Evolutionary conservation across 139 green algal genomes (phyloP).

Genomic region (Spirogloea muscicola): DNA sequence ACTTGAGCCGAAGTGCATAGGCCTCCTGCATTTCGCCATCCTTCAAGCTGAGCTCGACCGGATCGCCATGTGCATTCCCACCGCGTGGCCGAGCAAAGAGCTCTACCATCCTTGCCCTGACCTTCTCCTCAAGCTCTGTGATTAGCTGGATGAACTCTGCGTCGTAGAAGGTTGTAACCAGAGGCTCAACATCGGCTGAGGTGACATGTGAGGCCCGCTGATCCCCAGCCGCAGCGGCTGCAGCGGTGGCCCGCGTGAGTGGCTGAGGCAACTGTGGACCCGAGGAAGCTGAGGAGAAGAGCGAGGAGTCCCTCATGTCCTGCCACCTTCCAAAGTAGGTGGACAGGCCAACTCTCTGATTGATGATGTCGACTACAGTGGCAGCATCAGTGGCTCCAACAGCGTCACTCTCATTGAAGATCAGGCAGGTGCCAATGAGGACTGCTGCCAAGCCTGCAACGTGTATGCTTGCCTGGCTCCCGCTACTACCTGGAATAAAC

Average conservation of each 20-base stretch:
- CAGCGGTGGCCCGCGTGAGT: conserved; percentile 52
- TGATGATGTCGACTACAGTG: conserved; percentile 59
- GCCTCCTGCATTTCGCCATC: conserved; percentile 48
- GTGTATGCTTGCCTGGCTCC: conserved; percentile 23
- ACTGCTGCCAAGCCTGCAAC: conserved; percentile 61
- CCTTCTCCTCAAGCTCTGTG: conserved; percentile 4
- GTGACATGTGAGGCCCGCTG: not conserved
- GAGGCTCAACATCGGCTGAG: not conserved
- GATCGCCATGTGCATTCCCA: not conserved
- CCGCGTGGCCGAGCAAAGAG: conserved; percentile 27
- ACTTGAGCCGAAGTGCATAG: conserved; percentile 23
- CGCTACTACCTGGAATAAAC: too few species aligned
- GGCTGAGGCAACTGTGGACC: conserved; percentile 32
- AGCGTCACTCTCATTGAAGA: conserved; percentile 43
- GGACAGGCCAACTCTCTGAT: conserved; percentile 50
- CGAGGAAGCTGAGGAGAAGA: conserved; percentile 37
- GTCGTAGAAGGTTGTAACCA: conserved; percentile 31
- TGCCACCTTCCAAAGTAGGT: conserved; percentile 54
- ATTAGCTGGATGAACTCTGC: conserved; percentile 20
- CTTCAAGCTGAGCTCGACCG: not conserved
- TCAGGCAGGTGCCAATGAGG: conserved; percentile 65
- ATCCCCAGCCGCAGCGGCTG: conserved; percentile 37
- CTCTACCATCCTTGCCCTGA: conserved; percentile 13
- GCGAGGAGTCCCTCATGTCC: conserved; percentile 37
- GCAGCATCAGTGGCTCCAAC: conserved; percentile 7